A percentile compares a stretch with the other conserved stretches of the same genome.
These are phyloP conservation scores for Exophiala sp. DNA, from an alignment of 2,329 filamentous ascomycete genomes.

Conservation along the genomic window DNA sequence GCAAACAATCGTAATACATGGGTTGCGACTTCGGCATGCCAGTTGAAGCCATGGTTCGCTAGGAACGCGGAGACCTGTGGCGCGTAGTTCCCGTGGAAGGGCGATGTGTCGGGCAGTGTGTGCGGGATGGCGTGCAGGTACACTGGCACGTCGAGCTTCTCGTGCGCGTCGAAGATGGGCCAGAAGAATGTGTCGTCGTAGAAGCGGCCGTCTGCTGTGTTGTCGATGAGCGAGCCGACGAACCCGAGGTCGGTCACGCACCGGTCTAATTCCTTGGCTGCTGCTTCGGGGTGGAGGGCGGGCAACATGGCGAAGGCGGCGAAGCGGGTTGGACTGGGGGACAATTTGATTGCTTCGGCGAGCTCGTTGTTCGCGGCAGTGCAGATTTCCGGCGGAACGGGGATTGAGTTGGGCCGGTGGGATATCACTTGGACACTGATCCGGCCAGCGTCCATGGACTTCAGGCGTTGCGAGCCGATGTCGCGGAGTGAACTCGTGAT, in stretches of 20 bases:
- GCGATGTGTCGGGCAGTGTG: constrained; percentile 30
- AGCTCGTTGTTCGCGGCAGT: constrained; percentile 23
- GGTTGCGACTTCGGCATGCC: constrained; percentile 38
- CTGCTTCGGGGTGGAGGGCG: constrained; percentile 35
- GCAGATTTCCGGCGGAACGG: constrained; percentile 21
- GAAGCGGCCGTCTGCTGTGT: constrained; percentile 33
- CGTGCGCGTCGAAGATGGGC: constrained; percentile 41
- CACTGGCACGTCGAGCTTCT: constrained; percentile 48
- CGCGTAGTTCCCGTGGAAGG: constrained; percentile 19
- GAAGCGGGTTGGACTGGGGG: constrained; percentile 32
- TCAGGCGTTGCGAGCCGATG: constrained; percentile 17
- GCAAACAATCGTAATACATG: constrained; percentile 47
- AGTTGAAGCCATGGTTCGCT: constrained; percentile 25
- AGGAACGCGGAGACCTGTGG: constrained; percentile 16
- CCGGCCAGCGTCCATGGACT: constrained; percentile 20
- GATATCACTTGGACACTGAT: constrained; percentile 27
- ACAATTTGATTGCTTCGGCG: constrained; percentile 32
- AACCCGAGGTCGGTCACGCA: constrained; percentile 46
- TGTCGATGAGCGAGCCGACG: constrained; percentile 48
- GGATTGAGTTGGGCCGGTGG: constrained; percentile 21
- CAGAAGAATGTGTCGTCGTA: constrained; percentile 46
- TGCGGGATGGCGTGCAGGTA: constrained; percentile 48
- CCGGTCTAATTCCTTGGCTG: constrained; percentile 36
- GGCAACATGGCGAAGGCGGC: constrained; percentile 45
- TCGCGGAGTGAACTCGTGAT: constrained; percentile 20